Evolutionary conservation across 495 filamentous ascomycete species (phyloP).

Genomic region (Penicillium flavigenum): DNA sequence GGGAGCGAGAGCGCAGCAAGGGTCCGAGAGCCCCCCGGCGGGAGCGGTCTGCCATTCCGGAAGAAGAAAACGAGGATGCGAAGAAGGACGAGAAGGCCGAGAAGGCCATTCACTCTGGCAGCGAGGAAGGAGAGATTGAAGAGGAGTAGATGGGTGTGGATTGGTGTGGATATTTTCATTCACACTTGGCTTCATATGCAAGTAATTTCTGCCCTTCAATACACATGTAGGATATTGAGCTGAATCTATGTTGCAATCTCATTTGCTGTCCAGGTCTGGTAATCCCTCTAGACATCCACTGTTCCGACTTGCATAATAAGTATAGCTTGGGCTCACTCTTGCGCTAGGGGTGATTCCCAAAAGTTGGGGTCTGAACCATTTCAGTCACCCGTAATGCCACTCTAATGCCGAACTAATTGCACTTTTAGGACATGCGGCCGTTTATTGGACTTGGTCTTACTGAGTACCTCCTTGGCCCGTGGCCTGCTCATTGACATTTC

Average conservation of each 20-base stretch:
- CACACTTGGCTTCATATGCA: constrained; percentile 2
- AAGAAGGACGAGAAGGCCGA: constrained; percentile 68
- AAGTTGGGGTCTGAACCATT: neutral
- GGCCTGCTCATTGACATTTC: neutral
- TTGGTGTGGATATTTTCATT: neutral
- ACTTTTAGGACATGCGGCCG: neutral
- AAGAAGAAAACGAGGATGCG: constrained; percentile 33
- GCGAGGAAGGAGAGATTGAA: constrained; percentile 98
- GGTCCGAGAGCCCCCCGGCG: constrained; percentile 65
- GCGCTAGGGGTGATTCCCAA: neutral
- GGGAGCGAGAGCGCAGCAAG: constrained; percentile 52
- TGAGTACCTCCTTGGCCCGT: neutral
- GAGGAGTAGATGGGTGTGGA: constrained; percentile 48
- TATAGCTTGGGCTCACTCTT: neutral
- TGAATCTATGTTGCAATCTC: constrained; percentile 3
- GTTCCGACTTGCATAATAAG: neutral
- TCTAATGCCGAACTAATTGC: neutral
- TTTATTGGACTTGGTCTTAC: too few species aligned
- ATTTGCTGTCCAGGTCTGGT: neutral
- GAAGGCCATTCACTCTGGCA: constrained; percentile 72
- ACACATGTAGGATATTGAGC: constrained; percentile 6
- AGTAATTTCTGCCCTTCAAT: constrained; percentile 5
- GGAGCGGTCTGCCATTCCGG: constrained; percentile 47
- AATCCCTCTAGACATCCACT: neutral
- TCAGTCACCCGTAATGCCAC: neutral